Conservation (phyloP, 495 filamentous ascomycete genomes). For the Physcia stellaris region DNA sequence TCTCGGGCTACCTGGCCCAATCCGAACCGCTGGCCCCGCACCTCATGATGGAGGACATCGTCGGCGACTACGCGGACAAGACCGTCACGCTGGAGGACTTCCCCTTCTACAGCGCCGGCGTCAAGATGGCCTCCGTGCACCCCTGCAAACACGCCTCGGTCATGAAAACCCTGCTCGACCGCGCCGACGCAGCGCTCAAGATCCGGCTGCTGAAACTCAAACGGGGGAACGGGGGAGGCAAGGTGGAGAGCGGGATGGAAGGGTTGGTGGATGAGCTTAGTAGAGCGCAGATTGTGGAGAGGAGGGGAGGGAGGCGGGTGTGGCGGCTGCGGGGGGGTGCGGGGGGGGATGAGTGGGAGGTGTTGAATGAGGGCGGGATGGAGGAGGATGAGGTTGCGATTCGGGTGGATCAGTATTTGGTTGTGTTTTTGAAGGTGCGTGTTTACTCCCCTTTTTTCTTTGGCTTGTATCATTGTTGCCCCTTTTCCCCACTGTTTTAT, state of each 20-base stretch:
- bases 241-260: conserved; percentile 46
- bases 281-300: conserved; percentile 24
- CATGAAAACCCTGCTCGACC: conserved; percentile 95
- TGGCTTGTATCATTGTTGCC: too few relatives aligned
- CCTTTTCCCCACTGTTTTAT: neutral
- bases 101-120: conserved; percentile 64
- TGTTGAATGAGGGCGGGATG: conserved; percentile 44
- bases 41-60: conserved; percentile 98
- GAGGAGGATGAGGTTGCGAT: conserved; percentile 73
- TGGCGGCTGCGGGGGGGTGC: conserved; percentile 39
- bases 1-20: conserved; percentile 75
- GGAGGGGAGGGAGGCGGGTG: conserved; percentile 33
- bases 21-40: conserved; percentile 75
- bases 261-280: conserved; percentile 49
- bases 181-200: conserved; percentile 86
- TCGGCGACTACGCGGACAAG: conserved; percentile 99
- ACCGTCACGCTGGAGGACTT: conserved; percentile 98
- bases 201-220: conserved; percentile 70
- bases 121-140: conserved; percentile 94
- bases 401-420: conserved; percentile 91
- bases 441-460: conserved; percentile 17
- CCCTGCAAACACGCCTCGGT: conserved; percentile 88
- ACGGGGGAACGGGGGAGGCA: conserved; percentile 32
- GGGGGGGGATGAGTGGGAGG: conserved; percentile 75
- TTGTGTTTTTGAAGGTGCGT: conserved; percentile 98